Evolutionary conservation across 306 rosid species (phyloP).

Genomic region (Begonia fuchsioides): DNA sequence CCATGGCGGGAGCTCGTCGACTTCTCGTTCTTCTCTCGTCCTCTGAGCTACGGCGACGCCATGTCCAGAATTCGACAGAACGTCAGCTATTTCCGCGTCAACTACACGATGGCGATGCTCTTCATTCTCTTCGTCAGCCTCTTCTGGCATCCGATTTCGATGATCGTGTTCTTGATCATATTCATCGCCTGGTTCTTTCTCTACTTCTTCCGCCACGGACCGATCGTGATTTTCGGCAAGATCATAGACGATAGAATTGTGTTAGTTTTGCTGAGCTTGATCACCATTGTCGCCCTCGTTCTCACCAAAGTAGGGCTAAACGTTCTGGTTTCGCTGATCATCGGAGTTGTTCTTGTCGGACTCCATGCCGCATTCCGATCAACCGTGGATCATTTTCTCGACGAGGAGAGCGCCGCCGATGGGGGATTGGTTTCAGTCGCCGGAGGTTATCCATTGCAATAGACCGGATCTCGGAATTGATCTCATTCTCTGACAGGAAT

Average conservation of each 20-base stretch:
- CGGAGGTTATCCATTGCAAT: constrained; percentile 12
- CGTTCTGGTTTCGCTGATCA: constrained; percentile 24
- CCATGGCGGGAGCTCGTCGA: constrained; percentile 32
- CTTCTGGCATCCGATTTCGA: constrained; percentile 41
- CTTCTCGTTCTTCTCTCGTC: constrained; percentile 17
- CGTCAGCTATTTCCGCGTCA: constrained; percentile 28
- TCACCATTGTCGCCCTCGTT: constrained; percentile 29
- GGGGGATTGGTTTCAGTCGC: constrained; percentile 32
- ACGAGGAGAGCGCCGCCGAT: constrained; percentile 24
- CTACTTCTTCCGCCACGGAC: constrained; percentile 28
- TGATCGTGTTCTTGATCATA: constrained; percentile 26
- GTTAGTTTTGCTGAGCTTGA: constrained; percentile 14
- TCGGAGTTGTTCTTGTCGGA: constrained; percentile 24
- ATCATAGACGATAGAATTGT: constrained; percentile 22
- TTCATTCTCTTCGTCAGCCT: constrained; percentile 32
- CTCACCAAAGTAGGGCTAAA: constrained; percentile 30
- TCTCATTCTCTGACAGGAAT: not conserved
- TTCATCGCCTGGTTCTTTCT: constrained; percentile 28
- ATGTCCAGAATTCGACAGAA: constrained; percentile 21
- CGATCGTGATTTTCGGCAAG: constrained; percentile 14
- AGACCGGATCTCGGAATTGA: not conserved
- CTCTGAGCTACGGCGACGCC: constrained; percentile 22
- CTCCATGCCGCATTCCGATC: constrained; percentile 34
- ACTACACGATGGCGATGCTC: constrained; percentile 32
- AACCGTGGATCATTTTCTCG: constrained; percentile 35